Conservation (phyloP, 805 yeast species). For the Wickerhamiella brachini region DNA sequence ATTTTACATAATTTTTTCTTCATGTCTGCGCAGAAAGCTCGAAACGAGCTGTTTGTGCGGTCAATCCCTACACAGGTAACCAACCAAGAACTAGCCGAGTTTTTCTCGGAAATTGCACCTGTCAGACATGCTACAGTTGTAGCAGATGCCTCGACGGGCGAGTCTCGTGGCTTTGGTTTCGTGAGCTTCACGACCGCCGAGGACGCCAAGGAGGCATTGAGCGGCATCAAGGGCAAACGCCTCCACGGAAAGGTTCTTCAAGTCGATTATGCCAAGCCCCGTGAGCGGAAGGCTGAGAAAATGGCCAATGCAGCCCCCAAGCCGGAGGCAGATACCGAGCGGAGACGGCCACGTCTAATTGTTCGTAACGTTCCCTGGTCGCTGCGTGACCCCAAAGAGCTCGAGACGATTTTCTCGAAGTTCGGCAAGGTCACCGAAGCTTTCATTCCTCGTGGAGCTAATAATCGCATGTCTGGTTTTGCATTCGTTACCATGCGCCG, state of each 20-base stretch:
- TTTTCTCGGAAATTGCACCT: conserved; percentile 84
- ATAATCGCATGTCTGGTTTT: conserved; percentile 87
- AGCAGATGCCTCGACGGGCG: conserved; percentile 49
- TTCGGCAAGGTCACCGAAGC: conserved; percentile 85
- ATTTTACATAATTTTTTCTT: conserved; percentile 10
- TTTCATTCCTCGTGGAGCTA: conserved; percentile 72
- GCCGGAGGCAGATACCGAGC: conserved; percentile 32
- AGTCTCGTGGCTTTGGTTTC: conserved; percentile 90
- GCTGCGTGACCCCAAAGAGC: conserved; percentile 58
- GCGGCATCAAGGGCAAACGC: conserved; percentile 48
- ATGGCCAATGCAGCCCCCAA: conserved; percentile 10
- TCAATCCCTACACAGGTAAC: conserved; percentile 71
- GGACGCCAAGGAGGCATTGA: conserved; percentile 67
- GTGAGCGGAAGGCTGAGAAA: conserved; percentile 46
- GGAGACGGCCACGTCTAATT: conserved; percentile 75
- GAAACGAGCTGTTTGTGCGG: conserved; percentile 55
- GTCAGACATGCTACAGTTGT: conserved; percentile 92
- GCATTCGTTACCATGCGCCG: conserved; percentile 88
- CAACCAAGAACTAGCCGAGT: conserved; percentile 66
- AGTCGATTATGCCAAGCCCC: conserved; percentile 81
- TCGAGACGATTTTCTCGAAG: conserved; percentile 54
- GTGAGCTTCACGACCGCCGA: conserved; percentile 78
- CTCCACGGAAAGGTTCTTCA: conserved; percentile 53
- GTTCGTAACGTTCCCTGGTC: conserved; percentile 95
- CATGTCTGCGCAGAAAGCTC: conserved; percentile 5